Conservation (phyloP, 768 basidiomycete species). For the Melanogaster broomeanus region DNA sequence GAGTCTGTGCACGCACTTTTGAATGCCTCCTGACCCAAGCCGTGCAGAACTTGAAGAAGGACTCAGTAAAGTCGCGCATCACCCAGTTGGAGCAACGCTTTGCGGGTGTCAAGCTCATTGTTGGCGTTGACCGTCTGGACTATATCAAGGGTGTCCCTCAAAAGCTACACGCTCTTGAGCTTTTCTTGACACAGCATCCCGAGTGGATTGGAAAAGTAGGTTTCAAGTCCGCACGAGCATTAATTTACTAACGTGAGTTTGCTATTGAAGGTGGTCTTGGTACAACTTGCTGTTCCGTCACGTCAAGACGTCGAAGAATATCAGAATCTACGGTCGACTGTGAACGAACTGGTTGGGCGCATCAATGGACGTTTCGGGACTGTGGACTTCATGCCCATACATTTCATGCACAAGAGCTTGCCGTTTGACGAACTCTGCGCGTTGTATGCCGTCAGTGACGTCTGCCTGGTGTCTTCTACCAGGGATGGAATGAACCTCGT, state of each 20-base stretch:
- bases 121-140: slow-evolving; percentile 96
- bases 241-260: slow-evolving; percentile 2
- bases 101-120: slow-evolving; percentile 93
- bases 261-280: slow-evolving; percentile 76
- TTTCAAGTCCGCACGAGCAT: neutral
- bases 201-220: slow-evolving; percentile 97
- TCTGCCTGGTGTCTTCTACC: slow-evolving; percentile 93
- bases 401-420: slow-evolving; percentile 97
- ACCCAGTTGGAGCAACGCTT: slow-evolving; percentile 85
- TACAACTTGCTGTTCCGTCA: slow-evolving; percentile 96
- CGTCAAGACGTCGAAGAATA: slow-evolving; percentile 99
- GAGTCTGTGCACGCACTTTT: neutral
- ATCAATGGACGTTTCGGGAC: slow-evolving; percentile 99
- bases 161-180: slow-evolving; percentile 93
- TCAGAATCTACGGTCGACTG: slow-evolving; percentile 92
- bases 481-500: slow-evolving; percentile 99
- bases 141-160: slow-evolving; percentile 99
- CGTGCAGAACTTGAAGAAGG: slow-evolving; percentile 72
- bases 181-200: slow-evolving; percentile 96
- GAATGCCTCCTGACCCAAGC: slow-evolving; percentile 1
- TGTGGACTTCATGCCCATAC: slow-evolving; percentile 99
- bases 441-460: slow-evolving; percentile 96
- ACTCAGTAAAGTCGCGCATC: slow-evolving; percentile 80
- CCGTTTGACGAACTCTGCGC: slow-evolving; percentile 95
- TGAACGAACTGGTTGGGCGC: slow-evolving; percentile 96